phyloP scores from a whole-genome alignment of 2,329 filamentous ascomycete species.

The Xylariaceae sp. region DNA sequence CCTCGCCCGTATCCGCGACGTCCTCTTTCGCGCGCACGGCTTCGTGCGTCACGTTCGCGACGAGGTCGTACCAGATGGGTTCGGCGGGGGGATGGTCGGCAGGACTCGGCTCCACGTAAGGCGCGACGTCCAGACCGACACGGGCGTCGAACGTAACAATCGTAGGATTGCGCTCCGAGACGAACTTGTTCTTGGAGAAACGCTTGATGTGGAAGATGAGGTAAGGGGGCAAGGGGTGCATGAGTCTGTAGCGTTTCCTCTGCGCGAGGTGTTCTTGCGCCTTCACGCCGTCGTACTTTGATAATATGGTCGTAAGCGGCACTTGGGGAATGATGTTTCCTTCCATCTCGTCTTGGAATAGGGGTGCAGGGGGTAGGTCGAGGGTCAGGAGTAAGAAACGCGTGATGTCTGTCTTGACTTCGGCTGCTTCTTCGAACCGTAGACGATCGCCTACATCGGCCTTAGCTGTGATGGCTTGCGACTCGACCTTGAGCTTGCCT shows the following conservation, averaged over 20 bases:
- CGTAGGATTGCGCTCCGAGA: conserved; percentile 91
- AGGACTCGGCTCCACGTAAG: conserved; percentile 86
- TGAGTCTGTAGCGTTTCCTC: conserved; percentile 79
- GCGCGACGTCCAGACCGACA: conserved; percentile 73
- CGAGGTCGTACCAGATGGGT: conserved; percentile 90
- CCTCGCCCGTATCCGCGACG: conserved; percentile 84
- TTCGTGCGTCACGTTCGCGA: conserved; percentile 90
- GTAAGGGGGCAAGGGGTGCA: conserved; percentile 87
- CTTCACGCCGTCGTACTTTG: conserved; percentile 86
- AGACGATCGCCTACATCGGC: conserved; percentile 82
- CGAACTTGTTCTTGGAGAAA: conserved; percentile 95
- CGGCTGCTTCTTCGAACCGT: conserved; percentile 85
- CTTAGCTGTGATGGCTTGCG: conserved; percentile 86
- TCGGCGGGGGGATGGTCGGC: conserved; percentile 64
- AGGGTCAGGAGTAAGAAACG: conserved; percentile 90
- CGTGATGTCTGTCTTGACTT: conserved; percentile 68
- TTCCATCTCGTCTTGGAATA: conserved; percentile 93
- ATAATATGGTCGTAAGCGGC: conserved; percentile 73
- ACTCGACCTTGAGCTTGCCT: conserved; percentile 85
- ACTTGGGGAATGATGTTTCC: conserved; percentile 95
- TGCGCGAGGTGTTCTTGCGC: conserved; percentile 86
- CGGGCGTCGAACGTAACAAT: conserved; percentile 93
- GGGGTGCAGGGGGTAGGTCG: conserved; percentile 82
- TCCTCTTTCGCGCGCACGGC: conserved; percentile 72
- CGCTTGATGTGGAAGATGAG: conserved; percentile 94